Evolutionary conservation across 345 rosid genomes (phyloP).

Genomic region (Reutealis trisperma): DNA sequence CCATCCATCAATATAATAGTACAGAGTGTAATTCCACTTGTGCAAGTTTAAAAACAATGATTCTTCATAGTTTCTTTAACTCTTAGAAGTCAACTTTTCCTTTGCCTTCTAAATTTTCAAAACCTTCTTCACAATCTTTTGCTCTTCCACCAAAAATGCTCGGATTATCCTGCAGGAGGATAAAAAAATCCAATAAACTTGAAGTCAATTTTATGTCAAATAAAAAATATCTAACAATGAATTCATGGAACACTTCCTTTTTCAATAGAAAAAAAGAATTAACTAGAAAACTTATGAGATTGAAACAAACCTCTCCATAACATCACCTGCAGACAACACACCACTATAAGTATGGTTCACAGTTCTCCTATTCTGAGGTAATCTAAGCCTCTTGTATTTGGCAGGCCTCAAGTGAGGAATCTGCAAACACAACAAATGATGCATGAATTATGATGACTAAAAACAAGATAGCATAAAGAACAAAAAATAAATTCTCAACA

Average conservation of each 20-base stretch:
- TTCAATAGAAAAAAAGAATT: neutral
- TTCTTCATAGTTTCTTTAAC: neutral
- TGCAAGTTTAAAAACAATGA: neutral
- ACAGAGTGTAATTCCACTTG: neutral
- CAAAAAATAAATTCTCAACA: neutral
- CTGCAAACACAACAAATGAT: neutral
- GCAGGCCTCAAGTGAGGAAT: slow-evolving; percentile 27
- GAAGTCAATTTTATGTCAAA: neutral
- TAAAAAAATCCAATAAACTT: neutral
- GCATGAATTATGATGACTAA: neutral
- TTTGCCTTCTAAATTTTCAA: slow-evolving; percentile 20
- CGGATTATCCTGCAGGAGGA: slow-evolving; percentile 8
- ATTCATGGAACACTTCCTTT: neutral
- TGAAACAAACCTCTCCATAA: slow-evolving; percentile 19
- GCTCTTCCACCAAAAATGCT: slow-evolving; percentile 25
- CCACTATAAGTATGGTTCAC: slow-evolving; percentile 23
- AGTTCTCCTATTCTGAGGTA: slow-evolving; percentile 17
- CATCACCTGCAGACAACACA: slow-evolving; percentile 24
- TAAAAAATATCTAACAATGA: neutral
- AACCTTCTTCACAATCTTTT: slow-evolving; percentile 24
- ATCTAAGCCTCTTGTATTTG: slow-evolving; percentile 20
- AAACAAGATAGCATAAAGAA: neutral
- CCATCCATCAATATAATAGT: neutral
- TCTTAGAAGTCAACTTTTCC: slow-evolving; percentile 14
- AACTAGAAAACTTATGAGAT: neutral